These are phyloP conservation scores for Penicillium palitans DNA, from an alignment of 2,329 filamentous ascomycete genomes.

Conservation along the genomic window DNA sequence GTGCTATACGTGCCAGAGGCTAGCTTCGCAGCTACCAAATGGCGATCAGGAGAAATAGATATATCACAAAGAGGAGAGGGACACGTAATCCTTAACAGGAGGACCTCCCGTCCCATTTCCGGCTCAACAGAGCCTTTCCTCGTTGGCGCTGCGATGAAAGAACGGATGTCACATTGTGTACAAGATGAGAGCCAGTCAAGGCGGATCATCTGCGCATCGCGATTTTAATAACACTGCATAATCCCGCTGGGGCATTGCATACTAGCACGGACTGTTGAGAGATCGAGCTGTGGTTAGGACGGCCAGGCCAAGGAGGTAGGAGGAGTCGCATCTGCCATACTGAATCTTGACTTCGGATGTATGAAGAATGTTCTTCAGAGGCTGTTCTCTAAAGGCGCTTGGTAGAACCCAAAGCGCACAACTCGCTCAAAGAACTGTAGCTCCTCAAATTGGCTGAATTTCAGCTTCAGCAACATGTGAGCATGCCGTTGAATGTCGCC, in stretches of 20 bases:
- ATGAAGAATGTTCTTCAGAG: no score
- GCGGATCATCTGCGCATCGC: neutral
- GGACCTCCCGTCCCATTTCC: no score
- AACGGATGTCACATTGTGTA: neutral
- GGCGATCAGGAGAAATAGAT: neutral
- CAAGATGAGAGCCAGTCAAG: neutral
- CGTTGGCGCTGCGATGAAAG: neutral
- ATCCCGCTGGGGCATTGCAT: neutral
- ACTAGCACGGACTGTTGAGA: neutral
- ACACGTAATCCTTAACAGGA: neutral
- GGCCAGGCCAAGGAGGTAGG: neutral
- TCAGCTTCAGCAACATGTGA: neutral
- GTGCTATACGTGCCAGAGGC: neutral
- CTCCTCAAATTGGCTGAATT: neutral
- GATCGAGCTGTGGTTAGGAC: neutral
- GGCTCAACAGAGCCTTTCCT: neutral
- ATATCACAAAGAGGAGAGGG: no score
- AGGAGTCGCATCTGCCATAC: neutral
- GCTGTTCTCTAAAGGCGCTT: neutral
- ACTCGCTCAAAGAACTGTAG: neutral
- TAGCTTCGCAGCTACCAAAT: neutral
- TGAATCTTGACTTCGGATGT: neutral
- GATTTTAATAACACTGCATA: neutral
- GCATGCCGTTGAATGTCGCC: neutral
- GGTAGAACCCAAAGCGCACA: neutral